These are phyloP conservation scores for Pyrus betulifolia DNA, from an alignment of 306 rosid species.

Conservation along the genomic window DNA sequence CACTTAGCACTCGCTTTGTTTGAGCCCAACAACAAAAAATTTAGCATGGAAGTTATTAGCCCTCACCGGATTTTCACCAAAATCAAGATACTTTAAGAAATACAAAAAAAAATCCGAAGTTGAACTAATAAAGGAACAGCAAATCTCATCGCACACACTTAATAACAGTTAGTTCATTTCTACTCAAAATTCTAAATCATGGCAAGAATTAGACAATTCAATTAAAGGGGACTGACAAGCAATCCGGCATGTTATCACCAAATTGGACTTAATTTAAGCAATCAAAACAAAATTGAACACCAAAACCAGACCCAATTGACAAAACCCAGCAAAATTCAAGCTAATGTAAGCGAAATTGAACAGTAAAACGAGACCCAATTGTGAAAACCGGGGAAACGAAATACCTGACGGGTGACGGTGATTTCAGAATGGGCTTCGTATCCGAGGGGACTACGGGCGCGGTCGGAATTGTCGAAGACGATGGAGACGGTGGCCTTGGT, in stretches of 20 bases:
- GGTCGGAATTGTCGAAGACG: conserved; percentile 65
- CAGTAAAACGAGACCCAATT: background rate
- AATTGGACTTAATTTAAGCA: too few species aligned
- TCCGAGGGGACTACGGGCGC: conserved; percentile 77
- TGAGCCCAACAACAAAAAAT: background rate
- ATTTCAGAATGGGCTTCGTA: conserved; percentile 72
- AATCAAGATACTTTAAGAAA: background rate
- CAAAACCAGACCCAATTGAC: background rate
- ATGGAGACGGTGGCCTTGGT: conserved; percentile 95
- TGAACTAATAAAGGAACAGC: too few species aligned
- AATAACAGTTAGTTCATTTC: too few species aligned
- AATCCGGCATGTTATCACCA: too few species aligned
- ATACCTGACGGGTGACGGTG: conserved; percentile 90
- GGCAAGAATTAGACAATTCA: too few species aligned
- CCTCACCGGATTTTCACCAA: background rate
- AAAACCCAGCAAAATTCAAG: background rate
- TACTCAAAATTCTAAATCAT: too few species aligned
- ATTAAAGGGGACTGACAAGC: too few species aligned
- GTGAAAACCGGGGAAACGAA: background rate
- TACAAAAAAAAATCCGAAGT: too few species aligned
- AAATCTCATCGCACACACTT: too few species aligned
- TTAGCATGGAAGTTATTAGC: background rate
- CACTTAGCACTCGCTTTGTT: background rate
- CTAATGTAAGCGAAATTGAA: background rate
- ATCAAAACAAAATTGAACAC: background rate